A percentile compares a stretch with the other conserved stretches of the same genome.
Evolutionary conservation across 208 protist genomes (phyloP).

Genomic region (Wallacemonas sp.): DNA sequence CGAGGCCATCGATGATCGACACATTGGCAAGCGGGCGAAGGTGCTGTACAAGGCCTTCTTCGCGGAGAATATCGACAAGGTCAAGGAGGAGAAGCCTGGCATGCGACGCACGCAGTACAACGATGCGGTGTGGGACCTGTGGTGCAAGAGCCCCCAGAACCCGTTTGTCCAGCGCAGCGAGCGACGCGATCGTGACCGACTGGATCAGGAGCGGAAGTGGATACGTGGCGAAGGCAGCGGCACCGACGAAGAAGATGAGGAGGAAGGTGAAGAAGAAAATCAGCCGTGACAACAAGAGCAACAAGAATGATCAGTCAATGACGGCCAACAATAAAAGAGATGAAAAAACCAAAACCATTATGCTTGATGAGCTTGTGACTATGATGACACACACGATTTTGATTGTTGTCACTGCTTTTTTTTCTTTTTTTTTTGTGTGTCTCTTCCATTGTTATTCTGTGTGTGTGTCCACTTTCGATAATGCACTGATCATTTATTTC

Average conservation of each 20-base stretch:
- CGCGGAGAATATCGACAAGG: slow-evolving; percentile 50
- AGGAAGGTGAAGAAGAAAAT: slow-evolving; percentile 12
- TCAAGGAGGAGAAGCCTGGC: slow-evolving; percentile 77
- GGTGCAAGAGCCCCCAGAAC: slow-evolving; percentile 79
- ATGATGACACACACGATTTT: no score
- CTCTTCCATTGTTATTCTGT: no score
- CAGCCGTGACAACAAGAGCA: no score
- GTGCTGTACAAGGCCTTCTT: slow-evolving; percentile 86
- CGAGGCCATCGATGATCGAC: slow-evolving; percentile 47
- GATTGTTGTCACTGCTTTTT: neutral
- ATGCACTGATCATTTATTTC: no score
- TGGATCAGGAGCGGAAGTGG: slow-evolving; percentile 78
- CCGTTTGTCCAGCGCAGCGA: slow-evolving; percentile 88
- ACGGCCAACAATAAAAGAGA: no score
- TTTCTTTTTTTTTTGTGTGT: slow-evolving; percentile 4
- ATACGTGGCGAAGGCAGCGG: slow-evolving; percentile 58
- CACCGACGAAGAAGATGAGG: slow-evolving; percentile 38
- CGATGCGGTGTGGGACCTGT: slow-evolving; percentile 87
- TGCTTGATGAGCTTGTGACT: no score
- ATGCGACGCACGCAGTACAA: slow-evolving; percentile 89
- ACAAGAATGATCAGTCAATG: no score
- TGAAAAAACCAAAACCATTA: no score
- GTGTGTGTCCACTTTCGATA: no score
- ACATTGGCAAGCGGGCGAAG: slow-evolving; percentile 82
- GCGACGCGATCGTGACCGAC: slow-evolving; percentile 45